These are phyloP conservation scores for Berkeleyomyces basicola DNA, from an alignment of 2,329 filamentous ascomycete genomes.

Conservation along the genomic window DNA sequence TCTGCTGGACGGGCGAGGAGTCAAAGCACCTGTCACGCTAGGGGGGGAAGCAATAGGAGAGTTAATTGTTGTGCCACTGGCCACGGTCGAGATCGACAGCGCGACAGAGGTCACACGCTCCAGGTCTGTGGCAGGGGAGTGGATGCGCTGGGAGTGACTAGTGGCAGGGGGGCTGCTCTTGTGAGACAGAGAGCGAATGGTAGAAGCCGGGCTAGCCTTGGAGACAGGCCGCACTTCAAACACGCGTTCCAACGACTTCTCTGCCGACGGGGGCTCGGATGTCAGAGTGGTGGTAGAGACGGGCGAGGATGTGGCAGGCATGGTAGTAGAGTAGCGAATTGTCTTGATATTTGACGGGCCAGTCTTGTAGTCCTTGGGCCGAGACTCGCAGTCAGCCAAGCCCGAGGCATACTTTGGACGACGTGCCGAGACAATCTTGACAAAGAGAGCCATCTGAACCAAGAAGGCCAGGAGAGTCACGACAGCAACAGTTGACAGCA, in stretches of 20 bases:
- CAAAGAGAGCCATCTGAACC: slow-evolving; percentile 7
- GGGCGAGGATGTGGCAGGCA: slow-evolving; percentile 7
- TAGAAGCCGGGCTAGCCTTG: not conserved
- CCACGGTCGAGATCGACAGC: slow-evolving; percentile 10
- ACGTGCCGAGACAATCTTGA: slow-evolving; percentile 5
- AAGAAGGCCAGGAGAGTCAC: slow-evolving; percentile 9
- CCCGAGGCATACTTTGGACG: not conserved
- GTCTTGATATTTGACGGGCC: slow-evolving; percentile 8
- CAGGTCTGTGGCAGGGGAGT: slow-evolving; percentile 2
- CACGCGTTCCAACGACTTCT: slow-evolving; percentile 6
- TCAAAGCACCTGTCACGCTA: slow-evolving; percentile 6
- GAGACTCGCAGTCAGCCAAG: slow-evolving; percentile 4
- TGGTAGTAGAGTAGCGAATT: slow-evolving; percentile 12
- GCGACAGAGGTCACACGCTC: slow-evolving; percentile 10
- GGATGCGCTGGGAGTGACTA: slow-evolving; percentile 2
- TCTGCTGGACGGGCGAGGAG: slow-evolving; percentile 11
- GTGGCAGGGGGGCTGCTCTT: slow-evolving; percentile 9
- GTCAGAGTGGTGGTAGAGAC: slow-evolving; percentile 1
- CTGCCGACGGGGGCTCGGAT: slow-evolving; percentile 3
- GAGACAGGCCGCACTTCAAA: slow-evolving; percentile 8
- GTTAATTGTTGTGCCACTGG: slow-evolving; percentile 3
- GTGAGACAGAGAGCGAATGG: not conserved
- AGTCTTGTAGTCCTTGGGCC: not conserved
- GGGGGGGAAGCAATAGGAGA: slow-evolving; percentile 11
- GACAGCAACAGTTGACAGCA: slow-evolving; percentile 7